A percentile compares a stretch with the other conserved stretches of the same genome.
phyloP scores from a whole-genome alignment of 2,329 filamentous ascomycete genomes.

The Penicillium sp. region DNA sequence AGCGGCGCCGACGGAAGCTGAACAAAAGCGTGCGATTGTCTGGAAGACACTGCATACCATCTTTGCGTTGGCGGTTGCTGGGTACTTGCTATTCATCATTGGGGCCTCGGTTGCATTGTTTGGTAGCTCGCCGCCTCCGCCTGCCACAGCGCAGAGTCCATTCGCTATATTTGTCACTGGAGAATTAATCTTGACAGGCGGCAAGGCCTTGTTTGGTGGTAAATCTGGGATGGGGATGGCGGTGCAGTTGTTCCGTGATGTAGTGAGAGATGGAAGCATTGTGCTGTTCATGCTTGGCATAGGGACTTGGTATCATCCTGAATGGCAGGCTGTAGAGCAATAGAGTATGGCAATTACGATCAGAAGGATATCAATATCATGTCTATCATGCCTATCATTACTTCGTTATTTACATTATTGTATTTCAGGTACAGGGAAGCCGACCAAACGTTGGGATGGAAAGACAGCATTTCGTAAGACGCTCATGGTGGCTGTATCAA shows the following conservation, averaged over 20 bases:
- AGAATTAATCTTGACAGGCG: constrained; percentile 44
- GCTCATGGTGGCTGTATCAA: constrained; percentile 37
- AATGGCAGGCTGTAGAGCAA: constrained; percentile 25
- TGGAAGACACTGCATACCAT: constrained; percentile 62
- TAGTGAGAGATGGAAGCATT: constrained; percentile 47
- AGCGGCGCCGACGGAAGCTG: constrained; percentile 37
- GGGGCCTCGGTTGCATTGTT: constrained; percentile 39
- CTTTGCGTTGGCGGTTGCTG: constrained; percentile 57
- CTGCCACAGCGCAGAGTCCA: constrained; percentile 47
- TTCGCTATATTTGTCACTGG: constrained; percentile 50
- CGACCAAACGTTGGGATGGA: constrained; percentile 24
- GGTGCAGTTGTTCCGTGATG: constrained; percentile 41
- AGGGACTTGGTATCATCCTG: constrained; percentile 43
- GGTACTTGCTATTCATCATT: constrained; percentile 51
- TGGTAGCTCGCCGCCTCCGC: constrained; percentile 44
- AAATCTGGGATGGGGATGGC: constrained; percentile 32
- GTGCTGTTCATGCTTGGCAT: constrained; percentile 48
- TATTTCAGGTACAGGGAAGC: background rate
- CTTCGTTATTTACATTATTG: constrained; percentile 1
- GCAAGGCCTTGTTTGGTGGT: constrained; percentile 35
- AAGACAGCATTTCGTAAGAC: constrained; percentile 38
- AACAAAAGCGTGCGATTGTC: constrained; percentile 38
- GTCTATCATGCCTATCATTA: background rate
- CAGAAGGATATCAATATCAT: constrained; percentile 7
- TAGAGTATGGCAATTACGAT: constrained; percentile 5